Evolutionary conservation across 2,329 filamentous ascomycete species (phyloP).

Genomic region (Arachnopeziza araneosa): DNA sequence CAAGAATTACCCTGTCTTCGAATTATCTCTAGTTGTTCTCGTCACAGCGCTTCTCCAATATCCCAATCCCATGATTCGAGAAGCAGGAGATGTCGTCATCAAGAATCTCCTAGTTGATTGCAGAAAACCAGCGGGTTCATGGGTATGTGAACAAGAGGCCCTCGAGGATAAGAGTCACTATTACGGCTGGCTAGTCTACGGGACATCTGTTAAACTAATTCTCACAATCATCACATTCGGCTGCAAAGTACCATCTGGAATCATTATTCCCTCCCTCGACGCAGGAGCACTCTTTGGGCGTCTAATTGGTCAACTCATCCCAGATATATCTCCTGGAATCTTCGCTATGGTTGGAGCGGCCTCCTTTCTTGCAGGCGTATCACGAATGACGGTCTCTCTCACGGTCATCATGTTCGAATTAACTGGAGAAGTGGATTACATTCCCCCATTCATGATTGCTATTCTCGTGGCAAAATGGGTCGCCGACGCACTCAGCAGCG

Average conservation of each 20-base stretch:
- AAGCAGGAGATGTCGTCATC: constrained; percentile 51
- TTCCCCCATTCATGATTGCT: constrained; percentile 53
- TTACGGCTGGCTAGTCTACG: constrained; percentile 46
- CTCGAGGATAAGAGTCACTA: constrained; percentile 36
- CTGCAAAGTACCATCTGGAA: constrained; percentile 53
- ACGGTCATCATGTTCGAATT: constrained; percentile 58
- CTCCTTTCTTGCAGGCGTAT: constrained; percentile 53
- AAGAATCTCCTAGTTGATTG: constrained; percentile 53
- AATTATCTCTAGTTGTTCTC: constrained; percentile 48
- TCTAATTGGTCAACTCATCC: constrained; percentile 39
- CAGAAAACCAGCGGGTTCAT: constrained; percentile 34
- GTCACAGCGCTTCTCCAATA: constrained; percentile 50
- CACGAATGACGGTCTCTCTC: constrained; percentile 52
- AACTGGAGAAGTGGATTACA: constrained; percentile 52
- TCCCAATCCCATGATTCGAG: constrained; percentile 48
- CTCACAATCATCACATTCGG: constrained; percentile 55
- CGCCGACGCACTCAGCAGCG: constrained; percentile 46
- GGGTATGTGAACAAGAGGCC: constrained; percentile 47
- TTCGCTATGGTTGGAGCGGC: constrained; percentile 57
- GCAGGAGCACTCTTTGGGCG: constrained; percentile 53
- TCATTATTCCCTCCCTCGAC: constrained; percentile 55
- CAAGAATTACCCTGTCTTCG: constrained; percentile 49
- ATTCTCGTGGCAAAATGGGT: constrained; percentile 56
- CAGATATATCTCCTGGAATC: constrained; percentile 47
- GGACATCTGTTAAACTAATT: constrained; percentile 47